phyloP scores from a whole-genome alignment of 768 basidiomycete genomes.

The Termitomyces titanicus region DNA sequence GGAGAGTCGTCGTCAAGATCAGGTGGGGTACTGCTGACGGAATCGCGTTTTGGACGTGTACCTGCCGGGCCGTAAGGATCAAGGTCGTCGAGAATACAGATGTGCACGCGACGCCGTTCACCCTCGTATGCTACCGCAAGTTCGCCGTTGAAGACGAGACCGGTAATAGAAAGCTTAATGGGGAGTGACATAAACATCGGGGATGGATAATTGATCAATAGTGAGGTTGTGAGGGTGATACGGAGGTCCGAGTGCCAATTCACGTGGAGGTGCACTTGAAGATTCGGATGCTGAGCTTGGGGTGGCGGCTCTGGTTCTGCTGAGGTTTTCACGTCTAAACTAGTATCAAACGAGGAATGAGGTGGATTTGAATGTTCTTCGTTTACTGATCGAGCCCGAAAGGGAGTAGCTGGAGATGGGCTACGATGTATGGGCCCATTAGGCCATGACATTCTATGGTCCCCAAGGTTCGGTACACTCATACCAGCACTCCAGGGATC shows the following conservation, averaged over 20 bases:
- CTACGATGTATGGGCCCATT: conserved; percentile 28
- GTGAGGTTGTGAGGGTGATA: conserved; percentile 85
- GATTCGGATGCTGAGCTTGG: conserved; percentile 45
- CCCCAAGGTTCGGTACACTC: conserved; percentile 35
- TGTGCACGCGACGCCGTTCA: conserved; percentile 71
- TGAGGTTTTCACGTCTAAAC: conserved; percentile 14
- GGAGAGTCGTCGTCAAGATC: conserved; percentile 59
- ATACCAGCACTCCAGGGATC: conserved; percentile 41
- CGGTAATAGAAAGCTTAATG: conserved; percentile 89
- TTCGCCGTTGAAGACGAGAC: conserved; percentile 82
- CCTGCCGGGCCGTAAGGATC: conserved; percentile 82
- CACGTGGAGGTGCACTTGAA: conserved; percentile 86
- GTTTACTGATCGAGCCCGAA: conserved; percentile 17
- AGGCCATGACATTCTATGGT: conserved; percentile 27
- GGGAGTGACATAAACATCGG: conserved; percentile 96
- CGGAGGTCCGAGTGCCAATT: conserved; percentile 87
- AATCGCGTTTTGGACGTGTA: conserved; percentile 46
- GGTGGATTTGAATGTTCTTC: conserved; percentile 6
- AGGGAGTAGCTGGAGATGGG: conserved; percentile 32
- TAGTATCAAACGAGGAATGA: not conserved
- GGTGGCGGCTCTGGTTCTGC: conserved; percentile 5
- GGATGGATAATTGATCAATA: conserved; percentile 96
- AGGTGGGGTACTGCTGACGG: conserved; percentile 46
- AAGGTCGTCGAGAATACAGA: conserved; percentile 85
- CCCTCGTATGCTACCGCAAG: conserved; percentile 92